Conservation (phyloP, 768 basidiomycete genomes). For the Tricholomella constricta region DNA sequence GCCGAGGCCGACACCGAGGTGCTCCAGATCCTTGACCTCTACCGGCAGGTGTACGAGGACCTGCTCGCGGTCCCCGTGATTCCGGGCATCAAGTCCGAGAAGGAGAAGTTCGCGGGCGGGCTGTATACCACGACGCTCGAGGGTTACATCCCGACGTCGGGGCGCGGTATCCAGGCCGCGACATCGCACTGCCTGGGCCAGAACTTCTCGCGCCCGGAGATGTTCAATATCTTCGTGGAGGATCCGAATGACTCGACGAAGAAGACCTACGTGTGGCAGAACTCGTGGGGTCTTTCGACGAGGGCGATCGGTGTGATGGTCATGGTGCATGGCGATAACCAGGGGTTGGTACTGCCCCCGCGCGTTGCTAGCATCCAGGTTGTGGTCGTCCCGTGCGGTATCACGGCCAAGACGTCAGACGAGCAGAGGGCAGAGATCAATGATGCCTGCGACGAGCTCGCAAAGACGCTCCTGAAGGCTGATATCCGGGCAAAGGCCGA, state of each 20-base stretch:
- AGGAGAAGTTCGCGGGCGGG: conserved; percentile 98
- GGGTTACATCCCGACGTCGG: conserved; percentile 96
- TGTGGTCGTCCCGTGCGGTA: conserved; percentile 90
- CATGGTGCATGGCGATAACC: conserved; percentile 98
- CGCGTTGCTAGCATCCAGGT: conserved; percentile 93
- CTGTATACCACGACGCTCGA: conserved; percentile 98
- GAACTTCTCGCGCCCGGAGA: conserved; percentile 93
- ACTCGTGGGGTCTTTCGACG: conserved; percentile 98
- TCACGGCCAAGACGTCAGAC: conserved; percentile 82
- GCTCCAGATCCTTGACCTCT: conserved; percentile 91
- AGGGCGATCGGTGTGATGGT: conserved; percentile 98
- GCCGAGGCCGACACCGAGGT: conserved; percentile 91
- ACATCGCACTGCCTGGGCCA: conserved; percentile 98
- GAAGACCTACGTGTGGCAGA: conserved; percentile 93
- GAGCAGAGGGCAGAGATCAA: conserved; percentile 72
- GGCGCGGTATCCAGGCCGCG: conserved; percentile 96
- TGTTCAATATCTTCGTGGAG: conserved; percentile 98
- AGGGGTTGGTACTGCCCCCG: conserved; percentile 96
- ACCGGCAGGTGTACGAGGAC: conserved; percentile 94
- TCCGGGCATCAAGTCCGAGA: conserved; percentile 95
- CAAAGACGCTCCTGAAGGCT: conserved; percentile 65
- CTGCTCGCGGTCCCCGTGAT: conserved; percentile 97
- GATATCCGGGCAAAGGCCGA: conserved; percentile 89
- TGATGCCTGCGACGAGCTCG: conserved; percentile 76
- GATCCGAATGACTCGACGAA: conserved; percentile 78